These are phyloP conservation scores for Neoascochyta sp. DNA, from an alignment of 2,329 filamentous ascomycete genomes.

Conservation along the genomic window DNA sequence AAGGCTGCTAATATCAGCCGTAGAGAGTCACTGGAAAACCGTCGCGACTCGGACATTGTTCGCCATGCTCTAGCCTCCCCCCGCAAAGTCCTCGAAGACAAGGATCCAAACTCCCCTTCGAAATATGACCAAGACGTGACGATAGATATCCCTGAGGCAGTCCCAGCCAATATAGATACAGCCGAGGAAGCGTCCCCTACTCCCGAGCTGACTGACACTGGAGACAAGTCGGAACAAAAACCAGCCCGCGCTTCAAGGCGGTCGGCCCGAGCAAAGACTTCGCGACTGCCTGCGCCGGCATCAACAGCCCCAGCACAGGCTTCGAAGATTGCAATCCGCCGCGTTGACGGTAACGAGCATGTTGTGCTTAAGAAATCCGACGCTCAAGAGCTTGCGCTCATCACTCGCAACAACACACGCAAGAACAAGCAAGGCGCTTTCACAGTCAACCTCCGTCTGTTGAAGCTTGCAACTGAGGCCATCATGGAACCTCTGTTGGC, in stretches of 20 bases:
- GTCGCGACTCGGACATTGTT: constrained; percentile 47
- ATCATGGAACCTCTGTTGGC: constrained; percentile 10
- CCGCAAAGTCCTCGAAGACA: constrained; percentile 43
- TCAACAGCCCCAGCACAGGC: constrained; percentile 15
- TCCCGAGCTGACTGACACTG: constrained; percentile 8
- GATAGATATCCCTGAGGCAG: constrained; percentile 30
- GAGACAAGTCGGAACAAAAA: constrained; percentile 15
- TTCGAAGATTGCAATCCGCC: constrained; percentile 46
- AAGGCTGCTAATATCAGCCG: constrained; percentile 34
- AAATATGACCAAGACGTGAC: constrained; percentile 33
- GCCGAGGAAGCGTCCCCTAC: constrained; percentile 17
- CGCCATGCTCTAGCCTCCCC: constrained; percentile 47
- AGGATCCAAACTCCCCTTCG: constrained; percentile 49
- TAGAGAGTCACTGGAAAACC: constrained; percentile 44
- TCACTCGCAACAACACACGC: constrained; percentile 48
- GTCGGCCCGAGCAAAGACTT: constrained; percentile 34
- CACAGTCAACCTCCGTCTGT: constrained; percentile 42
- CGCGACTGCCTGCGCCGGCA: constrained; percentile 33
- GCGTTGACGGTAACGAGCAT: constrained; percentile 41
- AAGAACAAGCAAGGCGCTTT: constrained; percentile 50
- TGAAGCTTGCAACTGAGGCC: constrained; percentile 39
- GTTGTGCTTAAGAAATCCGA: constrained; percentile 48
- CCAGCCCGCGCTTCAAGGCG: constrained; percentile 24
- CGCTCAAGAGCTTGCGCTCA: constrained; percentile 46
- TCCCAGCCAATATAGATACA: constrained; percentile 18